Percentiles rank a stretch among this genome's conserved stretches.
Evolutionary conservation across 2,329 filamentous ascomycete genomes (phyloP).

Genomic region (Davidsoniella australis): DNA sequence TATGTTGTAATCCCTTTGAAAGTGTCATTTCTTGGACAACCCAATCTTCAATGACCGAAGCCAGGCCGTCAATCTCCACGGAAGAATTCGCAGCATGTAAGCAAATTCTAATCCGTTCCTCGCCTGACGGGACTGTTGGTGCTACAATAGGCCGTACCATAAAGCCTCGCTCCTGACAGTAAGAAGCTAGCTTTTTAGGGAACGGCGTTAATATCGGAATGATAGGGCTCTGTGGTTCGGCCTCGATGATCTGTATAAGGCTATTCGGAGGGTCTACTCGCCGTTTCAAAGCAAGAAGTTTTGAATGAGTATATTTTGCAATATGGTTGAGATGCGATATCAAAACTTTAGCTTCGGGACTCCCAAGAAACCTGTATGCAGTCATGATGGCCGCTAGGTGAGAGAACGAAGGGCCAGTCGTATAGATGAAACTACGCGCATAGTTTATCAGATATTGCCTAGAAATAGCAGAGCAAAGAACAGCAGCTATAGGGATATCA

Average conservation of each 20-base stretch:
- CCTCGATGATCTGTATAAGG: slow-evolving; percentile 1
- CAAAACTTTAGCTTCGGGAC: slow-evolving; percentile 27
- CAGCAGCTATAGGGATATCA: slow-evolving; percentile 23
- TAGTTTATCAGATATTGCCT: slow-evolving; percentile 58
- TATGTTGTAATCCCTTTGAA: no score
- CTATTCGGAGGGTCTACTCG: slow-evolving; percentile 16
- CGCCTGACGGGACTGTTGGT: slow-evolving; percentile 47
- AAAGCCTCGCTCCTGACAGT: slow-evolving; percentile 42
- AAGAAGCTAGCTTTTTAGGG: slow-evolving; percentile 39
- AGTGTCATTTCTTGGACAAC: slow-evolving; percentile 11
- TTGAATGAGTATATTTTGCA: slow-evolving; percentile 27
- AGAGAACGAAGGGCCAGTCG: slow-evolving; percentile 48
- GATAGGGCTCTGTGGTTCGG: slow-evolving; percentile 39
- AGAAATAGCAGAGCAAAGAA: slow-evolving; percentile 43
- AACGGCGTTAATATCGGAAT: slow-evolving; percentile 42
- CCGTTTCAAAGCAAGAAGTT: slow-evolving; percentile 23
- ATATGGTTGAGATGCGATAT: slow-evolving; percentile 27
- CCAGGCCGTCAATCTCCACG: slow-evolving; percentile 37
- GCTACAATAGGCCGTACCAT: slow-evolving; percentile 49
- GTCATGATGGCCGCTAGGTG: slow-evolving; percentile 40
- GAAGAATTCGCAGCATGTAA: slow-evolving; percentile 49
- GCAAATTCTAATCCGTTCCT: slow-evolving; percentile 48
- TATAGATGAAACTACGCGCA: slow-evolving; percentile 58
- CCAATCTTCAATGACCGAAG: slow-evolving; percentile 33
- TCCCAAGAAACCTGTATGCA: slow-evolving; percentile 37